Conservation (phyloP, 164 flowering plant genomes). For the Kingdonia uniflora region DNA sequence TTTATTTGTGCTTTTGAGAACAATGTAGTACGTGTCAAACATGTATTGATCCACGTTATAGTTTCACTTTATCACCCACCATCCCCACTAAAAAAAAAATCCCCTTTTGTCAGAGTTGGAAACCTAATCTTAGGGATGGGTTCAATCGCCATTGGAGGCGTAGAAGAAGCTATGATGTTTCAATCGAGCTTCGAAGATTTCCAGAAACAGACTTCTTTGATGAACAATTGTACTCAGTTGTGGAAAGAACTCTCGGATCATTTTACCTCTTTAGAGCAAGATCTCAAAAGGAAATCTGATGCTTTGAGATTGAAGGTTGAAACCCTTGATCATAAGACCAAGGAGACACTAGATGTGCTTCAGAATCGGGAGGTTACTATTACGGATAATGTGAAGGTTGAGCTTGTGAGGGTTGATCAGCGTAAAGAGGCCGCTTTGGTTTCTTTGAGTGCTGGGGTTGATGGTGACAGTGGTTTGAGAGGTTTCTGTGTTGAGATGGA, state of each 20-base stretch:
- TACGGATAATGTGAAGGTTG: slow-evolving; percentile 39
- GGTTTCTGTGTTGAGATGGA: slow-evolving; percentile 60
- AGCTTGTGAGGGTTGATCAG: slow-evolving; percentile 36
- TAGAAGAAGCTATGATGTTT: slow-evolving; percentile 24
- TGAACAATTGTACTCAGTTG: slow-evolving; percentile 83
- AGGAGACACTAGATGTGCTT: slow-evolving; percentile 42
- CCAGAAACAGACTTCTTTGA: slow-evolving; percentile 69
- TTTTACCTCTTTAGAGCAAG: slow-evolving; percentile 69
- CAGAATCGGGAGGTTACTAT: slow-evolving; percentile 61
- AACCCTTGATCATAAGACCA: slow-evolving; percentile 46
- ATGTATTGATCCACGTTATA: neutral
- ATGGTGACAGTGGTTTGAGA: slow-evolving; percentile 39
- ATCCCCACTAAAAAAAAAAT: neutral
- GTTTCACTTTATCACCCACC: slow-evolving; percentile 7
- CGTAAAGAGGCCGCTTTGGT: slow-evolving; percentile 34
- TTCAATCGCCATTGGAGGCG: slow-evolving; percentile 63
- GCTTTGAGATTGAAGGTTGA: slow-evolving; percentile 46
- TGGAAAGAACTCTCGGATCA: slow-evolving; percentile 98
- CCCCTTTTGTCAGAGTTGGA: slow-evolving; percentile 2
- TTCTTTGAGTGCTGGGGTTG: slow-evolving; percentile 38
- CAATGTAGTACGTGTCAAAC: neutral
- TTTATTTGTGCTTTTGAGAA: too few relatives aligned
- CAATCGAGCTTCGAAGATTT: slow-evolving; percentile 78
- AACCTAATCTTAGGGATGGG: slow-evolving; percentile 44
- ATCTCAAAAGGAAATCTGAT: slow-evolving; percentile 55